These are phyloP conservation scores for Termitomyces sp. DNA, from an alignment of 768 basidiomycete species.

Conservation along the genomic window DNA sequence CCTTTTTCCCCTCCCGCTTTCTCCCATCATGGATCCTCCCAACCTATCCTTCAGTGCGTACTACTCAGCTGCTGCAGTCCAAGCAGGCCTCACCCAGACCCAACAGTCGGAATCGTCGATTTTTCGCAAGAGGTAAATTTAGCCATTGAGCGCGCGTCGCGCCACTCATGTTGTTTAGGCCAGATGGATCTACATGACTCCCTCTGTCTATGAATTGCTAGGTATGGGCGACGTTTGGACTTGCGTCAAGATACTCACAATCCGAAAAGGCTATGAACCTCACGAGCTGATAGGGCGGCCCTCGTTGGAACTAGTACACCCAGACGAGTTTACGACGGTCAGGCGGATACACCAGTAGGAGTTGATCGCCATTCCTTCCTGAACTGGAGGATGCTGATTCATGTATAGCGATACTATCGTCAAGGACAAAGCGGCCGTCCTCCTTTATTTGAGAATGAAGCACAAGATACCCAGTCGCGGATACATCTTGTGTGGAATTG, in stretches of 20 bases:
- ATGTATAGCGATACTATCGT: slow-evolving; percentile 62
- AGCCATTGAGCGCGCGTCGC: slow-evolving; percentile 2
- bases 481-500: slow-evolving; percentile 69
- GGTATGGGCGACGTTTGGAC: slow-evolving; percentile 29
- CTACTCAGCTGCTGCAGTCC: slow-evolving; percentile 3
- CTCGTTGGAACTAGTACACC: slow-evolving; percentile 73
- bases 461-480: slow-evolving; percentile 78
- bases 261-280: slow-evolving; percentile 61
- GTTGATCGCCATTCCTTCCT: not conserved
- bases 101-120: slow-evolving; percentile 72
- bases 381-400: not conserved
- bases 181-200: slow-evolving; percentile 61
- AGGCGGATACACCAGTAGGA: slow-evolving; percentile 65
- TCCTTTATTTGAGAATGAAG: slow-evolving; percentile 72
- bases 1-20: slow-evolving; percentile 9
- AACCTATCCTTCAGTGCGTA: slow-evolving; percentile 75
- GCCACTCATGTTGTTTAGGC: slow-evolving; percentile 35
- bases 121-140: slow-evolving; percentile 62
- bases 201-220: slow-evolving; percentile 59
- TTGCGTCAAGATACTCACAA: not conserved
- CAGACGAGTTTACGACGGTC: slow-evolving; percentile 68
- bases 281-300: slow-evolving; percentile 63
- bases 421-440: slow-evolving; percentile 73
- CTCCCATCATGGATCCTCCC: slow-evolving; percentile 43
- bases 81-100: slow-evolving; percentile 1